phyloP scores from a whole-genome alignment of 1,139 yeast genomes.

The Candida sp. region DNA sequence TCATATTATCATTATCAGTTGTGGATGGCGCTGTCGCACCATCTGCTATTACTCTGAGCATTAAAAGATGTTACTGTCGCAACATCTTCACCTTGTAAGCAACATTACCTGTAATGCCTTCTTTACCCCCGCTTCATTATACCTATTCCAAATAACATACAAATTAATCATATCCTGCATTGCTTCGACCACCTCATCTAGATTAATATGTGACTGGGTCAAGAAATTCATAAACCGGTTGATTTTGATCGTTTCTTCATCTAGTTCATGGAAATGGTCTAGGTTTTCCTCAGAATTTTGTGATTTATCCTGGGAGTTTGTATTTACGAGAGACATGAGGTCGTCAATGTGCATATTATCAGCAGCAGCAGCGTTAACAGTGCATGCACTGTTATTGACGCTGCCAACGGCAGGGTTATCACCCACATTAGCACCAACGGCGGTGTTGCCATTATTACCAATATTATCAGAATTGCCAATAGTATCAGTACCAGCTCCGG shows the following conservation, averaged over 20 bases:
- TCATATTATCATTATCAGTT: conserved; percentile 7
- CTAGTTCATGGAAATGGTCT: conserved; percentile 27
- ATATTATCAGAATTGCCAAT: conserved; percentile 5
- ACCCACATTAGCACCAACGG: too few relatives aligned
- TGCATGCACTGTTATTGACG: not conserved
- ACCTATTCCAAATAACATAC: conserved; percentile 82
- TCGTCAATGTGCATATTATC: conserved; percentile 37
- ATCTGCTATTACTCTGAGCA: too few relatives aligned
- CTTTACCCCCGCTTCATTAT: conserved; percentile 57
- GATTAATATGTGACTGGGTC: conserved; percentile 72
- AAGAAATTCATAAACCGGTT: conserved; percentile 60
- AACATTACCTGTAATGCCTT: conserved; percentile 43
- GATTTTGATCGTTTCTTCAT: conserved; percentile 42
- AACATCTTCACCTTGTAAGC: conserved; percentile 19
- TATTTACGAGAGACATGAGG: conserved; percentile 26
- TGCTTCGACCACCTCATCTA: conserved; percentile 74
- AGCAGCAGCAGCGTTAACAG: not conserved
- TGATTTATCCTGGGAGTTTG: not conserved
- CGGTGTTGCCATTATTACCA: not conserved
- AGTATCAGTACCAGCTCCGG: too few relatives aligned
- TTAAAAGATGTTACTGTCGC: too few relatives aligned
- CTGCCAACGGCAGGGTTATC: too few relatives aligned
- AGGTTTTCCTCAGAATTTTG: conserved; percentile 5
- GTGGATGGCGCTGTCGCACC: conserved; percentile 10
- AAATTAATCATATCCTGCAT: conserved; percentile 78